A percentile compares a stretch with the other conserved stretches of the same genome.
These are phyloP conservation scores for Monosporascus sp. DNA, from an alignment of 2,329 filamentous ascomycete genomes.

Conservation along the genomic window DNA sequence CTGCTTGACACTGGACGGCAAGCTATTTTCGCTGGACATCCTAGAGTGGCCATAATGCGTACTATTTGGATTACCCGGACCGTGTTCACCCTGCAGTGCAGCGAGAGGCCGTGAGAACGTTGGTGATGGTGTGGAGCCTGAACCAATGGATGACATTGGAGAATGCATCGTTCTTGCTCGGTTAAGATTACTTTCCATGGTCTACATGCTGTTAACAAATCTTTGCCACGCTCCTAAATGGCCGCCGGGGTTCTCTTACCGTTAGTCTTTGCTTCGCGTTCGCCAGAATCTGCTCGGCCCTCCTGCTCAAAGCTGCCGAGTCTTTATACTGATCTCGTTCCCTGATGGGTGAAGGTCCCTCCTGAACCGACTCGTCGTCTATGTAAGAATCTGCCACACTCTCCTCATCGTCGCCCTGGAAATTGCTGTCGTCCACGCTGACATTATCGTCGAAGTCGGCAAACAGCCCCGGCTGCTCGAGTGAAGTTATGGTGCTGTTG, in stretches of 20 bases:
- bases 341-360: slow-evolving; percentile 20
- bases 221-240: neutral
- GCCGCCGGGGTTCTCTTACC: slow-evolving; percentile 45
- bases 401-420: slow-evolving; percentile 64
- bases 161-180: slow-evolving; percentile 66
- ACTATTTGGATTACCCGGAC: slow-evolving; percentile 16
- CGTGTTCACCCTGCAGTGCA: slow-evolving; percentile 28
- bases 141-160: slow-evolving; percentile 32
- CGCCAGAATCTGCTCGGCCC: slow-evolving; percentile 84
- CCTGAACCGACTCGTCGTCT: slow-evolving; percentile 37
- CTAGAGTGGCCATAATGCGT: slow-evolving; percentile 47
- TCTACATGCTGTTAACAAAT: slow-evolving; percentile 44
- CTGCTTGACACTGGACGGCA: slow-evolving; percentile 39
- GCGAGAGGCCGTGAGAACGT: slow-evolving; percentile 37
- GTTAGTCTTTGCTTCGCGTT: slow-evolving; percentile 88
- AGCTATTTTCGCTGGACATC: slow-evolving; percentile 56
- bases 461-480: slow-evolving; percentile 45
- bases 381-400: slow-evolving; percentile 55
- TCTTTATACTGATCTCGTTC: slow-evolving; percentile 48
- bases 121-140: slow-evolving; percentile 50
- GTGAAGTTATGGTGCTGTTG: slow-evolving; percentile 53
- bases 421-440: slow-evolving; percentile 60
- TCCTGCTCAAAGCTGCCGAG: slow-evolving; percentile 72
- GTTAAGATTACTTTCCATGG: slow-evolving; percentile 87
- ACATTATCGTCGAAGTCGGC: slow-evolving; percentile 57